phyloP scores from a whole-genome alignment of 2,329 filamentous ascomycete species.

The Stagonosporopsis chrysanthemi region DNA sequence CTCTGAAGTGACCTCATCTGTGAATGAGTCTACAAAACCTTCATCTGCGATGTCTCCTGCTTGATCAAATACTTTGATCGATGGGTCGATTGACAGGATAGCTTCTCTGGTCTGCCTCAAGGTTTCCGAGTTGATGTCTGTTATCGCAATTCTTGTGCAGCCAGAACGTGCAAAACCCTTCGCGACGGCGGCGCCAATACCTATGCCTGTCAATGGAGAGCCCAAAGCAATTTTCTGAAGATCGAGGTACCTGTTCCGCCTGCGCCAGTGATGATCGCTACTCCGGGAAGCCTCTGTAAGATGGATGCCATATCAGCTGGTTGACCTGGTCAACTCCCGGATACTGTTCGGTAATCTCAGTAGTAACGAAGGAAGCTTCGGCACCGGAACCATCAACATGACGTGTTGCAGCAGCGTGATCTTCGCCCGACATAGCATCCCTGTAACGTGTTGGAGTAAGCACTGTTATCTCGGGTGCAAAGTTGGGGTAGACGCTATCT shows the following conservation, averaged over 20 bases:
- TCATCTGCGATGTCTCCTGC: slow-evolving; percentile 60
- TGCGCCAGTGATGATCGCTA: slow-evolving; percentile 46
- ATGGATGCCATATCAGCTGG: slow-evolving; percentile 12
- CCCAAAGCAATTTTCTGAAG: not conserved
- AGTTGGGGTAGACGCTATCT: slow-evolving; percentile 13
- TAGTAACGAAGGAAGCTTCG: not conserved
- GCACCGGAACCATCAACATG: not conserved
- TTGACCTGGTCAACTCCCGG: not conserved
- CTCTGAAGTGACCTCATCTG: slow-evolving; percentile 37
- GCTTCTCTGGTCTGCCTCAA: slow-evolving; percentile 48
- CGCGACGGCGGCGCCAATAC: slow-evolving; percentile 63
- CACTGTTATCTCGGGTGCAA: slow-evolving; percentile 7
- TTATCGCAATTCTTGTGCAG: slow-evolving; percentile 62
- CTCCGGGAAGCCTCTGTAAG: slow-evolving; percentile 33
- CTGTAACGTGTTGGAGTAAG: slow-evolving; percentile 1
- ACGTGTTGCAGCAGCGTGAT: slow-evolving; percentile 3
- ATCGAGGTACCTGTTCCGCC: slow-evolving; percentile 41
- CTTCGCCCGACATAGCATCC: not conserved
- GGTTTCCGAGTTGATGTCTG: slow-evolving; percentile 56
- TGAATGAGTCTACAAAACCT: slow-evolving; percentile 54
- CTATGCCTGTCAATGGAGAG: slow-evolving; percentile 40
- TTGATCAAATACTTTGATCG: slow-evolving; percentile 46
- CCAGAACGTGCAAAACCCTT: slow-evolving; percentile 60
- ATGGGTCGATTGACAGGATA: slow-evolving; percentile 29
- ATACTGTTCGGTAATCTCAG: too few relatives aligned